Evolutionary conservation across 805 yeast genomes (phyloP), one percentile per base, ranked within the genome.

Genomic region (Zygotorulaspora sp.): DNA sequence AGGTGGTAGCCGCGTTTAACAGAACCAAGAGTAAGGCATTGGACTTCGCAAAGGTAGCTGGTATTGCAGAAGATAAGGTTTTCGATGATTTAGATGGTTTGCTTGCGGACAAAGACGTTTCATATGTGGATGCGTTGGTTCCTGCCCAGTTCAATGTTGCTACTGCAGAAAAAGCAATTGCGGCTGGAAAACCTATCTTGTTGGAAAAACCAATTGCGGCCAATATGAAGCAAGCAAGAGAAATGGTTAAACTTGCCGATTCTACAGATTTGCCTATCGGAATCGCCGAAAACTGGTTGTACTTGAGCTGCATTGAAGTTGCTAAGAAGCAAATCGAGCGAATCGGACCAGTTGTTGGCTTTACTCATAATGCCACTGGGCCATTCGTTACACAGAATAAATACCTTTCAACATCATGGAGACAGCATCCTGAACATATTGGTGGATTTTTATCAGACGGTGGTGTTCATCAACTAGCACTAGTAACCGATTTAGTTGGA

Each of bases 121-220:
- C 84, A 44, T 73, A 80, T 20, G 72, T 90, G 19, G 97, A 90
- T 57, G 94, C 87, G 2, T 70, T 89, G 45, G 72, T 90, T 36
- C 97, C 97, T n/a, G 95, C 80, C 1, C 90, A 87, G 59, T 74
- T 63, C 67, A 90, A 87, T 60, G 66, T 78, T 31, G 77, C 70
- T 26, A 79, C 79, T 2, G 81, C 88, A 22, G 70, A 77, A 53
- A 70, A 74, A 49, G 95, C 95, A 2, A 67, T 86, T 38, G 71
- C 74, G 33, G 73, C 83, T 50, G 76, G 78, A 35, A 90, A 89
- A 65, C 92, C 96, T 41, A 70, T 89, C 31, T 70, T 77, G 25
- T 63, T 90, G 53, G 97, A 90, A 61, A 90, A 90, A 66, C 97
- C 97, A 47, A 80, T 90, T 57, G 92, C 97, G 22, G 95, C 95